These are phyloP conservation scores for Plantago elongata DNA, from an alignment of 257 asterid genomes.

Conservation along the genomic window DNA sequence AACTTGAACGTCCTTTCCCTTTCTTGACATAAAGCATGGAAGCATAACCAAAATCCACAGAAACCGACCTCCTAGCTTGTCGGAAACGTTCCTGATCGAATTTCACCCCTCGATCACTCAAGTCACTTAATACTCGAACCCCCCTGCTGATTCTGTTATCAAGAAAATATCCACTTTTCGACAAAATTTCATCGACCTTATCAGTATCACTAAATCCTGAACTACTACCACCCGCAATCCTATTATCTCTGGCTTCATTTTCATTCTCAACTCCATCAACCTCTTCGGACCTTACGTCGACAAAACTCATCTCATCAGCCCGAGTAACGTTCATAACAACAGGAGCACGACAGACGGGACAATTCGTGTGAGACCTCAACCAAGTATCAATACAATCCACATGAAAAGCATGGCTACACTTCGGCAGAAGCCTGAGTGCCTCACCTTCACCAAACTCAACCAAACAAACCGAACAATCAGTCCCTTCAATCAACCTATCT, in stretches of 20 bases:
- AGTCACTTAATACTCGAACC: slow-evolving; percentile 43
- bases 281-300: slow-evolving; percentile 8
- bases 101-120: slow-evolving; percentile 27
- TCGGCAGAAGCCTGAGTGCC: slow-evolving; percentile 66
- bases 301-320: background rate
- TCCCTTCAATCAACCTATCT: slow-evolving; percentile 39
- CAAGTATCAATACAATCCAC: slow-evolving; percentile 66
- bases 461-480: slow-evolving; percentile 71
- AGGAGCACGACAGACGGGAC: slow-evolving; percentile 82
- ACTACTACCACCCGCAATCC: slow-evolving; percentile 7
- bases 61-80: slow-evolving; percentile 46
- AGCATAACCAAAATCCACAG: slow-evolving; percentile 47
- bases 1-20: slow-evolving; percentile 39
- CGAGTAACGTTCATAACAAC: slow-evolving; percentile 6
- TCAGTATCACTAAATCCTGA: slow-evolving; percentile 9
- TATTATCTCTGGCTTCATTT: background rate
- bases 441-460: slow-evolving; percentile 66
- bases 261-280: slow-evolving; percentile 14
- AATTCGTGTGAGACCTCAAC: slow-evolving; percentile 67
- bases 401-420: slow-evolving; percentile 85
- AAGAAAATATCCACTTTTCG: slow-evolving; percentile 3
- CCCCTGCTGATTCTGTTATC: slow-evolving; percentile 4
- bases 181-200: background rate
- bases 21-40: slow-evolving; percentile 13
- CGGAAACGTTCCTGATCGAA: slow-evolving; percentile 24